Percentiles rank a stretch among this genome's conserved stretches.
Evolutionary conservation across 768 basidiomycete genomes (phyloP).

Genomic region (Boletus rufocinnamomeus): DNA sequence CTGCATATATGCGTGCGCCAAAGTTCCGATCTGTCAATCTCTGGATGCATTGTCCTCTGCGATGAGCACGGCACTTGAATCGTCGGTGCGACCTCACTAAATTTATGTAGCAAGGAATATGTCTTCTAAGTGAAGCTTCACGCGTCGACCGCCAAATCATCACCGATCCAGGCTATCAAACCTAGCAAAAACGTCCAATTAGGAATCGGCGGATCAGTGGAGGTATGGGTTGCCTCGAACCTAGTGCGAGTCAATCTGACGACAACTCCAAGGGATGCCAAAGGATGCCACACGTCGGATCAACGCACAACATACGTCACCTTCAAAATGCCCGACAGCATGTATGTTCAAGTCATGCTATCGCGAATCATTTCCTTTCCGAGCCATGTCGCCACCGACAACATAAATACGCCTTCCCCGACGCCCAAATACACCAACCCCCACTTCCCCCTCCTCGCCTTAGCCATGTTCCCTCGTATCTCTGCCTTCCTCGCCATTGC

Average conservation of each 20-base stretch:
- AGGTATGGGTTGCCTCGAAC: background rate
- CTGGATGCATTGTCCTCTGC: background rate
- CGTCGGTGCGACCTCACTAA: background rate
- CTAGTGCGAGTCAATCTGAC: background rate
- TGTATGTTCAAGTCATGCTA: background rate
- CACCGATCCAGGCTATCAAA: too few relatives aligned
- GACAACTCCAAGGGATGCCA: slow-evolving; percentile 7
- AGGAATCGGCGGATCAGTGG: background rate
- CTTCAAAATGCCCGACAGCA: background rate
- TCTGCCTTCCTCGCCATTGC: slow-evolving; percentile 22
- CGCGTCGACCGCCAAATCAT: background rate
- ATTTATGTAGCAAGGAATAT: background rate
- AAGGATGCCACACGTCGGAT: slow-evolving; percentile 4
- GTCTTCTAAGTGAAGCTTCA: background rate
- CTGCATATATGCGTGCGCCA: slow-evolving; percentile 8
- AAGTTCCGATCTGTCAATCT: background rate
- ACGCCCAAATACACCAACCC: background rate
- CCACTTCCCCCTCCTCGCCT: background rate
- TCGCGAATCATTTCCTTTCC: slow-evolving; percentile 19
- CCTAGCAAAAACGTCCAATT: background rate
- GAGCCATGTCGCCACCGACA: slow-evolving; percentile 1
- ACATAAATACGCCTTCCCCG: slow-evolving; percentile 26
- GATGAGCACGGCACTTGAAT: background rate
- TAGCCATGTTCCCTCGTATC: slow-evolving; percentile 26
- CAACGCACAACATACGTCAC: slow-evolving; percentile 17